phyloP scores from a whole-genome alignment of 176 grass and related monocot species.

The Bolboschoenus planiculmis region DNA sequence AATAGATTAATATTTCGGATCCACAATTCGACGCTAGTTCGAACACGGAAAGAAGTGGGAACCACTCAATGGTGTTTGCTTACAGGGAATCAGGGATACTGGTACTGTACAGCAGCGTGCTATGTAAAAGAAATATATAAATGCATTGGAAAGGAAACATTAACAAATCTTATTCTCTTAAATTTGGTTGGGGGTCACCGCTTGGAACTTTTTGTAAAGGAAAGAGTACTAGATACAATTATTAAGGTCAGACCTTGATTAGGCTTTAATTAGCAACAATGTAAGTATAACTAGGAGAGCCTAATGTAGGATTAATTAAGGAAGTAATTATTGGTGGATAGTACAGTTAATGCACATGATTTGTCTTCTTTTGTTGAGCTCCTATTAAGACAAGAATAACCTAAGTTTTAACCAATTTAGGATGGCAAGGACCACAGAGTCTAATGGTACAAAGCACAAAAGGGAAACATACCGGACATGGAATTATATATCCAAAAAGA shows the following conservation, averaged over 20 bases:
- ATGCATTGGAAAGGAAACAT: conserved; percentile 9
- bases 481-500: not conserved
- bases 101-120: not conserved
- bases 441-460: conserved; percentile 21
- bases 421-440: not conserved
- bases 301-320: not conserved
- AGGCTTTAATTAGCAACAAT: too few species aligned
- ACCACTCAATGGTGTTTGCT: not conserved
- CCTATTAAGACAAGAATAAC: not conserved
- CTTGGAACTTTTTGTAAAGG: conserved; percentile 1
- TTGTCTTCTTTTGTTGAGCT: not conserved
- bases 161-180: not conserved
- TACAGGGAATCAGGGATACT: not conserved
- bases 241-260: not conserved
- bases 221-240: not conserved
- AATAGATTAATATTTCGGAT: not conserved
- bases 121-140: not conserved
- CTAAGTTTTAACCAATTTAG: not conserved
- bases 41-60: not conserved
- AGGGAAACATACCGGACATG: not conserved
- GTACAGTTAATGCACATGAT: conserved; percentile 19
- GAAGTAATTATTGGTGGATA: not conserved
- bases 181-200: not conserved
- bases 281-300: not conserved
- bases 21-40: not conserved